These are phyloP conservation scores for Prunella vulgaris DNA, from an alignment of 257 asterid genomes.

Conservation along the genomic window DNA sequence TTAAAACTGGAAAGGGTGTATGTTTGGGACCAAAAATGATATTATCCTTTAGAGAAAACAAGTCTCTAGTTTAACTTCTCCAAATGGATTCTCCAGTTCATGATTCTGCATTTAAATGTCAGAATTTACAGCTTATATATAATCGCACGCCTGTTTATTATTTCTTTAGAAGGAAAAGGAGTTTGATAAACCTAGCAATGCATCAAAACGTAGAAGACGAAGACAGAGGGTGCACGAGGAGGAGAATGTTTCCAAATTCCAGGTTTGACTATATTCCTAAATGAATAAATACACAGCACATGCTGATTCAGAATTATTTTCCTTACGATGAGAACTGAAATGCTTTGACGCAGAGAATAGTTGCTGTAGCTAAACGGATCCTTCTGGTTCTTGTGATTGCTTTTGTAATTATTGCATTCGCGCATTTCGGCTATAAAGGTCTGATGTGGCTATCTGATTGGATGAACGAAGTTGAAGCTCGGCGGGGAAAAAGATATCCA, in stretches of 20 bases:
- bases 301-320: conserved; percentile 8
- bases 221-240: conserved; percentile 48
- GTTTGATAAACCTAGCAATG: conserved; percentile 39
- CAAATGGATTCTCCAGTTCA: not conserved
- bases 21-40: not conserved
- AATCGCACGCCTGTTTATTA: not conserved
- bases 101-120: conserved; percentile 7
- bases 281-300: not conserved
- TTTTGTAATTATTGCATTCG: conserved; percentile 31
- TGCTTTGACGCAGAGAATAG: conserved; percentile 41
- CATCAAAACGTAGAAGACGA: conserved; percentile 57
- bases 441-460: conserved; percentile 73
- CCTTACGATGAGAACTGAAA: not conserved
- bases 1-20: not conserved
- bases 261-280: conserved; percentile 40
- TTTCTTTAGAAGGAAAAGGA: conserved; percentile 47
- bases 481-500: conserved; percentile 40
- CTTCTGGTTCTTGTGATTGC: conserved; percentile 36
- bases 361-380: conserved; percentile 31
- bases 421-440: conserved; percentile 54
- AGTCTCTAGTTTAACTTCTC: not conserved
- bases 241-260: conserved; percentile 43
- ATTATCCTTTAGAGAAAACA: not conserved
- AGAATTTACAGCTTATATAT: not conserved
- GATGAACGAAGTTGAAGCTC: conserved; percentile 70